Base-by-base conservation (phyloP, 2,329 filamentous ascomycete genomes). In the Paecilomyces sp. region DNA sequence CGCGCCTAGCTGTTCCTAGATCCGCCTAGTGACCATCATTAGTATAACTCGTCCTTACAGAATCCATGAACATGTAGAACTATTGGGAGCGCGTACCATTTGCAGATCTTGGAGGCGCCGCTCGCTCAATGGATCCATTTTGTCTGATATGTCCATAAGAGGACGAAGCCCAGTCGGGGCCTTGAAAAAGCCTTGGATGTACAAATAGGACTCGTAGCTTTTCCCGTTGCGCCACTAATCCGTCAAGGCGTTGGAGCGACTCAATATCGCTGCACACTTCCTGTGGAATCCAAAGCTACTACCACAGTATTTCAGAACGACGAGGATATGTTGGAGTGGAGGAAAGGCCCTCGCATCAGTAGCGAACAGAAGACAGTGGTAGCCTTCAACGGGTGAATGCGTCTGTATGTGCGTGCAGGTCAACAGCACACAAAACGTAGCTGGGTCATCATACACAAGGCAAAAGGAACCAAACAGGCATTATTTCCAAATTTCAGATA, bases 1-100 rank as follows among this genome's bases (percentile, higher is more conserved):
- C 72, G 12, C 75, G 69, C 36, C 73, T 70, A 8, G 65, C 67
- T 9, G 68, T 70, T 2, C 75, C 74, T n/a, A 78, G 60, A 61
- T 77, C 75, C 5, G 65, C 69, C 75, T 77, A 57, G 61, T 25
- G 7, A 55, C 52, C 9, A 31, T 52, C 24, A 47, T 13, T 7
- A 24, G 50, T 50, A 50, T 59, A 24, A 61, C 50, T 18, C n/a
- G 22, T 25, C 22, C 9, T 57, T 31, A 12, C 18, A 51, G 18
- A 6, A 30, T 50, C 12, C 11, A 25, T 1, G 28, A 9, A 24
- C 41, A 22, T 18, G 52, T 24, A 33, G 30, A 50, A 50, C 3
- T 12, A 22, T 18, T 15, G 52, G 5, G 28, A 11, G 8, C 25
- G 55, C 65, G 52, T 62, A 71, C 70, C 70, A 73, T 70, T 59